These are phyloP conservation scores for Emiliania huxleyi DNA, from an alignment of 78 protist genomes.

Conservation along the genomic window DNA sequence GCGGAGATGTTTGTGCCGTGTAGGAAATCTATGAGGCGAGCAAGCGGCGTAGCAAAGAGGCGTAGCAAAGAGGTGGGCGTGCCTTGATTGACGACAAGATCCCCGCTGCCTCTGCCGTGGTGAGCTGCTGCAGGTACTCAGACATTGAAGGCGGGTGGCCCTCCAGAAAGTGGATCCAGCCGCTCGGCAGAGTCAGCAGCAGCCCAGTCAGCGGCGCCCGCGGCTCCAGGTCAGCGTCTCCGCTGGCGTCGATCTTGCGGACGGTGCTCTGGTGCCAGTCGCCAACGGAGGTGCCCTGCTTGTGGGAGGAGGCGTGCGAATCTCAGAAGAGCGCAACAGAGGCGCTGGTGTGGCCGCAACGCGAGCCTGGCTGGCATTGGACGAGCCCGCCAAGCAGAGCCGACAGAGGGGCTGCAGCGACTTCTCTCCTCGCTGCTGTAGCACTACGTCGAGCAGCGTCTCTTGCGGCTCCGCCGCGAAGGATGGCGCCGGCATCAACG, in stretches of 20 bases:
- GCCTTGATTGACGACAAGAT: not conserved
- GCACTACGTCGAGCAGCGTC: not conserved
- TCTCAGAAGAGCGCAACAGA: too few species aligned
- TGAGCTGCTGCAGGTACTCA: not conserved
- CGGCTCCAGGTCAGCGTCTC: not conserved
- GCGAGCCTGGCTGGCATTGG: too few species aligned
- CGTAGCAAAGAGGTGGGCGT: too few species aligned
- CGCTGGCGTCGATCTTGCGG: not conserved
- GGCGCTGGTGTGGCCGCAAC: too few species aligned
- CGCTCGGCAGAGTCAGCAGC: not conserved
- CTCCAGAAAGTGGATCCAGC: not conserved
- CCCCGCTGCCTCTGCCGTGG: not conserved
- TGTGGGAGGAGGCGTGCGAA: too few species aligned
- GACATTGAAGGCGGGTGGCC: not conserved
- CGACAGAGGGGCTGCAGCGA: not conserved
- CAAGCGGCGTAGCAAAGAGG: too few species aligned
- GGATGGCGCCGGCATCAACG: too few species aligned
- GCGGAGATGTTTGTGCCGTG: too few species aligned
- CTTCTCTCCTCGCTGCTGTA: not conserved
- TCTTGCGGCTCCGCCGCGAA: not conserved
- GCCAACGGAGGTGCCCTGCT: not conserved
- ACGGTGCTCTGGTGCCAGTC: not conserved
- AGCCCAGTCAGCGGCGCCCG: not conserved
- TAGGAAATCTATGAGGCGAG: too few species aligned
- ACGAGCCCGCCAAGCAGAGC: not conserved